Conservation (phyloP, 495 filamentous ascomycete species). For the Collariella sp. region DNA sequence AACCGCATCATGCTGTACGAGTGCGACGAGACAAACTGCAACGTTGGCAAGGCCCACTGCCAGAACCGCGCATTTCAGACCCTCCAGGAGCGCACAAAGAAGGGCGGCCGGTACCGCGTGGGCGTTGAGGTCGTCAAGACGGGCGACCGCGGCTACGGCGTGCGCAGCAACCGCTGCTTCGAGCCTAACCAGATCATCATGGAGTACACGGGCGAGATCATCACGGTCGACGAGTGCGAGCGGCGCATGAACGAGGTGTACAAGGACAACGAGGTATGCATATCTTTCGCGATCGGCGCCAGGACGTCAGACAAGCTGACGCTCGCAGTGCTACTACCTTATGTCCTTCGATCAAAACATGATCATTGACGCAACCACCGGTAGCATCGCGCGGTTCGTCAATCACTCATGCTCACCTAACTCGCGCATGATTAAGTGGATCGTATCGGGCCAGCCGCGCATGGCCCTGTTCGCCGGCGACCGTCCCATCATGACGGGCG, state of each 20-base stretch:
- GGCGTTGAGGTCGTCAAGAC: constrained; percentile 95
- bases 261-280: constrained; percentile 81
- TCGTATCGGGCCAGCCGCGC: constrained; percentile 85
- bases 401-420: constrained; percentile 98
- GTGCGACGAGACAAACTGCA: constrained; percentile 86
- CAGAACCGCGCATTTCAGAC: constrained; percentile 80
- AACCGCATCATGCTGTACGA: constrained; percentile 97
- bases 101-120: constrained; percentile 73
- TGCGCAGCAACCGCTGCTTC: constrained; percentile 82
- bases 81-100: constrained; percentile 64
- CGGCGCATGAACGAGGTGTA: constrained; percentile 85
- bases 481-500: constrained; percentile 78
- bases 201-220: constrained; percentile 95
- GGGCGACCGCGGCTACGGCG: constrained; percentile 76
- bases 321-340: constrained; percentile 77
- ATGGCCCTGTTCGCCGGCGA: constrained; percentile 97
- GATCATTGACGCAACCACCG: constrained; percentile 95
- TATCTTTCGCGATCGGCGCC: not conserved
- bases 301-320: constrained; percentile 14
- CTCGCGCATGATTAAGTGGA: constrained; percentile 95
- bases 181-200: constrained; percentile 90
- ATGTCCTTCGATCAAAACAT: constrained; percentile 98
- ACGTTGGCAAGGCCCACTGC: constrained; percentile 59
- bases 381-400: constrained; percentile 93
- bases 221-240: constrained; percentile 88